Evolutionary conservation across 2,329 filamentous ascomycete species (phyloP), one percentile per base, ranked within the genome.

Genomic region (Lizonia empirigonia): DNA sequence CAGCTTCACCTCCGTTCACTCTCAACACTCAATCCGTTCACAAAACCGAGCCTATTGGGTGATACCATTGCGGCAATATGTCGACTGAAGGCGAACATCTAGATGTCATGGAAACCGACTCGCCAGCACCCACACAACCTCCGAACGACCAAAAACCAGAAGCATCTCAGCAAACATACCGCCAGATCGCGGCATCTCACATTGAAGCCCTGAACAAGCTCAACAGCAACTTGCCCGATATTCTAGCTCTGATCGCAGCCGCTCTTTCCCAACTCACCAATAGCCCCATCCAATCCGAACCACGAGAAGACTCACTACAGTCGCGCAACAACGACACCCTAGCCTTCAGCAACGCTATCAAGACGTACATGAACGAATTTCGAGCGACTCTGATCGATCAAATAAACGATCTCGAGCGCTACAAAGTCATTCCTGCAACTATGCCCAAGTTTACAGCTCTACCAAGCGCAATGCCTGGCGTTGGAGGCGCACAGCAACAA

Each of bases 161-260:
- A 38, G 16, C 40, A 24, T 47, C 50, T 2, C 45, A 56, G 27
- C 55, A 65, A 30, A 64, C 61, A 23, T 72, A 72, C 53, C 61
- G 59, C 50, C 58, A 69, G 30, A 63, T 62, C 41, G 67, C 69
- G 23, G 64, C 68, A 15, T 50, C 62, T 20, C 67, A 70, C 45
- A 73, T 73, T 52, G 65, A 63, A 44, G 62, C 58, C 8, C 64
- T 72, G 33, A 67, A 57, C 46, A 56, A 60, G 34, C 63, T 71
- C 37, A 67, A 67, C 44, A 56, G 54, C 39, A 60, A 63, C 47
- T 52, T 70, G 16, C 68, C 65, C 29, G 57, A 61, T 38, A 55
- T 87, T 32, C 88, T 95, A 70, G 89, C 89, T 58, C 91, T 86
- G 50, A 90, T 95, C 65, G 83, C 96, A 48, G 88, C 86, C 61